Conservation (phyloP, 2,329 filamentous ascomycete genomes). For the Clonostachys solani region DNA sequence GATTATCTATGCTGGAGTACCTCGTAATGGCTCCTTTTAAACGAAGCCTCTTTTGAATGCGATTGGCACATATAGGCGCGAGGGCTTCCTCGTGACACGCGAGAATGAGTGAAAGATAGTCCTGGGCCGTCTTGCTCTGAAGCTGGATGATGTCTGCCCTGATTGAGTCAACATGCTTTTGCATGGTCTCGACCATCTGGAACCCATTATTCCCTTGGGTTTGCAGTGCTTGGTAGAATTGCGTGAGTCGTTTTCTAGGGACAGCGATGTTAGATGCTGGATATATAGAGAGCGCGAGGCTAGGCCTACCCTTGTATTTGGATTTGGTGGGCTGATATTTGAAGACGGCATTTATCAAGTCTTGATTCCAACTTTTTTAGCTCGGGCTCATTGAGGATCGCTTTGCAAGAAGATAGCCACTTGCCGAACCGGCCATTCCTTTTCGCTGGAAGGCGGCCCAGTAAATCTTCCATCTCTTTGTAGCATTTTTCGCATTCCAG, state of each 20-base stretch:
- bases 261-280: not conserved
- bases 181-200: not conserved
- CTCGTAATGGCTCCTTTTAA: not conserved
- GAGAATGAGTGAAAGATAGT: not conserved
- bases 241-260: not conserved
- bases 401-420: not conserved
- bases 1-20: not conserved
- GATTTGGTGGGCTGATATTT: not conserved
- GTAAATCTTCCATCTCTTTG: too few species aligned
- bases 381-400: not conserved
- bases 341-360: not conserved
- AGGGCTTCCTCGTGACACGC: not conserved
- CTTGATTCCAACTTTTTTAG: not conserved
- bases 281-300: not conserved
- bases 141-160: not conserved
- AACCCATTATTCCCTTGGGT: not conserved
- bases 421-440: too few species aligned
- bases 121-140: not conserved
- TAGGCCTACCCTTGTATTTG: too few species aligned
- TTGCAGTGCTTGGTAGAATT: not conserved
- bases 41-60: not conserved
- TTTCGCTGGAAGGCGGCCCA: too few species aligned
- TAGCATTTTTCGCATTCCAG: too few species aligned
- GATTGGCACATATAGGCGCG: not conserved
- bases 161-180: not conserved